These are phyloP conservation scores for Claviceps sp. DNA, from an alignment of 2,329 filamentous ascomycete species.

Conservation along the genomic window DNA sequence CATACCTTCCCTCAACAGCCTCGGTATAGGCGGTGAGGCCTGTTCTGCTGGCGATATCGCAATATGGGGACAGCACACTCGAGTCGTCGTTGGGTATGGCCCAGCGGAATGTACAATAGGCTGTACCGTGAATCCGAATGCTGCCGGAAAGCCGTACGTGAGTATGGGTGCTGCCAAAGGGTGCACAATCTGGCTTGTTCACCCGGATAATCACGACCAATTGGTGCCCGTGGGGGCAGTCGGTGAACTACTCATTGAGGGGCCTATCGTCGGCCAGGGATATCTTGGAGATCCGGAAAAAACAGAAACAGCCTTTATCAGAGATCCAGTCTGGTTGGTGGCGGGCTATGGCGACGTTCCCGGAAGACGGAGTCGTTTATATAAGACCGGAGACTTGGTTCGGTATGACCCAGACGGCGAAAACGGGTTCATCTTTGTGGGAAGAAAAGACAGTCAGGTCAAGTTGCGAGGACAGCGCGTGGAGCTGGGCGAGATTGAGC, in stretches of 20 bases:
- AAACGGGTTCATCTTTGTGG: slow-evolving; percentile 26
- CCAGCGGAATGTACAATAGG: slow-evolving; percentile 1
- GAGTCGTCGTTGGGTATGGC: slow-evolving; percentile 1
- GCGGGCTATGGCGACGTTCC: background rate
- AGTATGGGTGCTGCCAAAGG: slow-evolving; percentile 2
- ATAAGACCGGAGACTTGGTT: slow-evolving; percentile 35
- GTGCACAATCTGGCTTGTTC: slow-evolving; percentile 2
- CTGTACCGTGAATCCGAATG: background rate
- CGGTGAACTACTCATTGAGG: slow-evolving; percentile 26
- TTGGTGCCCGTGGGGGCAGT: slow-evolving; percentile 18
- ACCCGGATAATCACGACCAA: background rate
- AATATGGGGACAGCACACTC: background rate
- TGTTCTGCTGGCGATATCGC: slow-evolving; percentile 2
- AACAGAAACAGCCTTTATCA: slow-evolving; percentile 30
- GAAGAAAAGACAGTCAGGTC: slow-evolving; percentile 39
- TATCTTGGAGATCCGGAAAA: slow-evolving; percentile 35
- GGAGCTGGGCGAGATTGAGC: slow-evolving; percentile 24
- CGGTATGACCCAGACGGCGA: slow-evolving; percentile 19
- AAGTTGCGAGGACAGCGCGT: slow-evolving; percentile 41
- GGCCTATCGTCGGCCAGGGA: slow-evolving; percentile 31
- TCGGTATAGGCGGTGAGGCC: slow-evolving; percentile 1
- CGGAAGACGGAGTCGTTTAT: slow-evolving; percentile 17
- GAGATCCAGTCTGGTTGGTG: slow-evolving; percentile 20
- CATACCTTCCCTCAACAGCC: background rate
- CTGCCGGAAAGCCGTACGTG: background rate